Evolutionary conservation across 2,329 filamentous ascomycete genomes (phyloP), one percentile per base, ranked within the genome.

Genomic region (Penicillium vulpinum): DNA sequence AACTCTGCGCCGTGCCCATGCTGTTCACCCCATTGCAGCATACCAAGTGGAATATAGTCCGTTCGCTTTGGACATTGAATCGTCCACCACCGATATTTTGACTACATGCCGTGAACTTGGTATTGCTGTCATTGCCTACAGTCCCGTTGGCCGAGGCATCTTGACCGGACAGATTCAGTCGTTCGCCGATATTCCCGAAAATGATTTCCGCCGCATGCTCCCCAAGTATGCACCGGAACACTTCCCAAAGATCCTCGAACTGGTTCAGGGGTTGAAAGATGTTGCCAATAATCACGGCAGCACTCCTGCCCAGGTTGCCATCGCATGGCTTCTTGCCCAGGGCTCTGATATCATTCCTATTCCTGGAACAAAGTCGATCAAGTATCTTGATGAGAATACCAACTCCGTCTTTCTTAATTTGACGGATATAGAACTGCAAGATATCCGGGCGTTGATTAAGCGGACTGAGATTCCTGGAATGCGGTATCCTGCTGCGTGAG

Each of bases 271-370:
- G 6, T 74, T 87, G 50, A 69, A 70, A 3, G 73, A 64, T 8
- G 63, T 87, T 9, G 83, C 83, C 0, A 73, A 78, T 41, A 75
- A 73, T 58, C 87, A 88, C 71, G 79, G 75, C 2, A 79, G 77
- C 43, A 86, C 85, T 0, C 62, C 83, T 0, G 78, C 77, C 1
- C 82, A 90, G 67, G 67, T 89, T 29, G 81, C 83, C 1, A 74
- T 89, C 28, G 85, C 86, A 0, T 89, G 86, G 85, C 63, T 89
- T 53, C 64, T 86, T 62, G 79, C 79, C 2, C 85, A 88, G 62
- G 83, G 83, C 1, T 22, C 56, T 13, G 64, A 67, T 49, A 61
- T 70, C 9, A 59, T 70, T 13, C 67, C 68, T 3, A 70, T 70
- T 29, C 68, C 67, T 0, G 67, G 68, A 4, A 70, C 67, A 3